phyloP scores from a whole-genome alignment of 129 eudicot species.

The Chrysanthemum makinoi region DNA sequence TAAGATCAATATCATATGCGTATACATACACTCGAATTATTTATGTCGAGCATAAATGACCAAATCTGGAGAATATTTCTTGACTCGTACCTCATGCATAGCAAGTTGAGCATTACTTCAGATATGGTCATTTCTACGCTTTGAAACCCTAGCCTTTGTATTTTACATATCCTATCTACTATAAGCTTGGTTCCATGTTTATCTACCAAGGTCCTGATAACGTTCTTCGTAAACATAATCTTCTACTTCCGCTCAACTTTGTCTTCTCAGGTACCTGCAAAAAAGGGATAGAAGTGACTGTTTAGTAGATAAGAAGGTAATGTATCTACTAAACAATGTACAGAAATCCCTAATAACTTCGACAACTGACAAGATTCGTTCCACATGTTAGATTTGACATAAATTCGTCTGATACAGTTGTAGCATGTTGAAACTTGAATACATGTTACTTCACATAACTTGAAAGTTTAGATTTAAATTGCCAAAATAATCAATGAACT shows the following conservation, averaged over 20 bases:
- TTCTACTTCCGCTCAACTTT: conserved; percentile 33
- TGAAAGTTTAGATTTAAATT: background rate
- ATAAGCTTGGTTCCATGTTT: conserved; percentile 8
- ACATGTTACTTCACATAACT: background rate
- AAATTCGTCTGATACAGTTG: background rate
- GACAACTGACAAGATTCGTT: background rate
- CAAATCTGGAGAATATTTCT: conserved; percentile 3
- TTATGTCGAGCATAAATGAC: conserved; percentile 15
- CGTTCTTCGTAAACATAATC: conserved; percentile 67
- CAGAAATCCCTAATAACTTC: background rate
- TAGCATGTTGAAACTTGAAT: background rate
- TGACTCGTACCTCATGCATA: background rate
- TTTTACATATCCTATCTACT: background rate
- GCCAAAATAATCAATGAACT: background rate
- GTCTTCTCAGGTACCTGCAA: conserved; percentile 50
- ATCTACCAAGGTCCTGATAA: conserved; percentile 80
- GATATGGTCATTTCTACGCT: conserved; percentile 9
- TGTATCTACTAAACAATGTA: background rate
- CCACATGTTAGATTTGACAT: background rate
- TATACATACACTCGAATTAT: conserved; percentile 4
- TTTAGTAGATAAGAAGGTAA: background rate
- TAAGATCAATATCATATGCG: conserved; percentile 6
- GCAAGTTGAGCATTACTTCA: conserved; percentile 4
- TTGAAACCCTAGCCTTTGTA: background rate
- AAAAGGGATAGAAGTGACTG: background rate